Evolutionary conservation across 208 protist species (phyloP).

Genomic region (Trypanosomatidae sp.): DNA sequence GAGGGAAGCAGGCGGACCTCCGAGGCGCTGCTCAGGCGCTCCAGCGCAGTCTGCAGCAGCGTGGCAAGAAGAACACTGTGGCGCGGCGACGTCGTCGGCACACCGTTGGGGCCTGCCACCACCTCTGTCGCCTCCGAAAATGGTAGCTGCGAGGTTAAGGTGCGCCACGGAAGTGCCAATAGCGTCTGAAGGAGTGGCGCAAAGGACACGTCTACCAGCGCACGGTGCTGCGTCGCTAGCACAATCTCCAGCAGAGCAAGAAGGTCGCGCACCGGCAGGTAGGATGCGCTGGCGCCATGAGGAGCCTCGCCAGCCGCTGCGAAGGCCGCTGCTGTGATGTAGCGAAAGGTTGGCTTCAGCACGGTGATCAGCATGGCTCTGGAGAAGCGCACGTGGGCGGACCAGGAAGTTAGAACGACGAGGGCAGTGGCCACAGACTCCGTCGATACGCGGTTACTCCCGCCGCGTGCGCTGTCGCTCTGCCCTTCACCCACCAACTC

Average conservation of each 20-base stretch:
- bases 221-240: slow-evolving; percentile 55
- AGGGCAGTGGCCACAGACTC: slow-evolving; percentile 72
- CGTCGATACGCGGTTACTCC: slow-evolving; percentile 17
- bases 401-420: slow-evolving; percentile 74
- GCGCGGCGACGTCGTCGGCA: slow-evolving; percentile 14
- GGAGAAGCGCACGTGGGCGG: slow-evolving; percentile 61
- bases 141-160: slow-evolving; percentile 31
- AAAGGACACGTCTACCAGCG: slow-evolving; percentile 55
- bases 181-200: slow-evolving; percentile 46
- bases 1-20: slow-evolving; percentile 39
- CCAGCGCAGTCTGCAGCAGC: slow-evolving; percentile 28
- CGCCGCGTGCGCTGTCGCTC: slow-evolving; percentile 4
- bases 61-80: slow-evolving; percentile 25
- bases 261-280: slow-evolving; percentile 54
- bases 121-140: slow-evolving; percentile 23
- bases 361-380: slow-evolving; percentile 54
- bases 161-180: slow-evolving; percentile 60
- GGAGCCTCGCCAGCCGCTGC: background rate
- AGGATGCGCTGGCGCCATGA: background rate
- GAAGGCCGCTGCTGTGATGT: slow-evolving; percentile 25
- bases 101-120: slow-evolving; percentile 19
- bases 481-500: slow-evolving; percentile 15
- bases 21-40: slow-evolving; percentile 26
- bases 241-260: slow-evolving; percentile 65
- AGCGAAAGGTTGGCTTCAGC: slow-evolving; percentile 54